These are phyloP conservation scores for Cantharellus anzutake DNA, from an alignment of 768 basidiomycete genomes.

Conservation along the genomic window DNA sequence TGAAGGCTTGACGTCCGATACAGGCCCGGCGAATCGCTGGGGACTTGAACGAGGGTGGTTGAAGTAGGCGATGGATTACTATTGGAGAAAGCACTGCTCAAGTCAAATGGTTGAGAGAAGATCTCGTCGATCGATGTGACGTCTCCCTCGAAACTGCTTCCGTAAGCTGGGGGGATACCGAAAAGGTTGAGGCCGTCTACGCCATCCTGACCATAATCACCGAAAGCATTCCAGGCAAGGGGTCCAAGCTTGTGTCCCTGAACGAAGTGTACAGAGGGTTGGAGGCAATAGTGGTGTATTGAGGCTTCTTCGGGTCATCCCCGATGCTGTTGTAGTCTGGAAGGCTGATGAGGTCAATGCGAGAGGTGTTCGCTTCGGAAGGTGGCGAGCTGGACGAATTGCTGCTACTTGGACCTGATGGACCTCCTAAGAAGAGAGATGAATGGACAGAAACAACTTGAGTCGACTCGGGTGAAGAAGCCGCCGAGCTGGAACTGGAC, in stretches of 20 bases:
- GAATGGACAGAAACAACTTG: slow-evolving; percentile 31
- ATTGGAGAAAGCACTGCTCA: background rate
- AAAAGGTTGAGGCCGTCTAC: slow-evolving; percentile 1
- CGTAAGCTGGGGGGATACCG: background rate
- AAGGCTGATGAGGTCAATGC: background rate
- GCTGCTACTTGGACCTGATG: background rate
- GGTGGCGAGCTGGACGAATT: background rate
- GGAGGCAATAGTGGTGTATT: slow-evolving; percentile 60
- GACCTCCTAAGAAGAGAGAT: background rate
- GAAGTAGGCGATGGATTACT: background rate
- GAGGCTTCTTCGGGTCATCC: slow-evolving; percentile 13
- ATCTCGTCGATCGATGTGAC: background rate
- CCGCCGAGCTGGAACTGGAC: slow-evolving; percentile 46
- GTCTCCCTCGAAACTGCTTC: background rate
- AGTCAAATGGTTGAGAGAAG: background rate
- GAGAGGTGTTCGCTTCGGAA: background rate
- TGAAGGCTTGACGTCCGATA: background rate
- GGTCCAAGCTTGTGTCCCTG: slow-evolving; percentile 23
- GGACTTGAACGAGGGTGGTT: background rate
- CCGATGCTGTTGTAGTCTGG: background rate
- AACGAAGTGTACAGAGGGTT: slow-evolving; percentile 80
- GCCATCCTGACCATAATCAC: background rate
- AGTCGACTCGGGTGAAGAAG: slow-evolving; percentile 68
- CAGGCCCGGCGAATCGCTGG: background rate
- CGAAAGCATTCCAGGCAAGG: background rate